Conservation (phyloP, 1,284 basidiomycete genomes). For the Ceratobasidium papillatum region DNA sequence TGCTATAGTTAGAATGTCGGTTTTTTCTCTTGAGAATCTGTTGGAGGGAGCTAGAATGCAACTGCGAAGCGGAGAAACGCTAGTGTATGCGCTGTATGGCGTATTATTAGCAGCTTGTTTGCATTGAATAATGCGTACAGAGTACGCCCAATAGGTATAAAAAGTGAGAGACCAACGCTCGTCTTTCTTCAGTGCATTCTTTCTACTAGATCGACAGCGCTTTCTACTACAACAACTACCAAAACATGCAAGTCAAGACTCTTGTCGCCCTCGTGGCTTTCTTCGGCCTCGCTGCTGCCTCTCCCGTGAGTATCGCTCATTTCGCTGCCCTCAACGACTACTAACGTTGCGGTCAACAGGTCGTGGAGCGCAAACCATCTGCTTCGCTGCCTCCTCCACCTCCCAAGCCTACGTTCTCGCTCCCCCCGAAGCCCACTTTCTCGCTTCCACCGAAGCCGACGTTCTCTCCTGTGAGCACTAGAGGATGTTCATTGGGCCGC, state of each 20-base stretch:
- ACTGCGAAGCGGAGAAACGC: background rate
- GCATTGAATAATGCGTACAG: background rate
- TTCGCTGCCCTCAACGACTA: background rate
- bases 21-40: slow-evolving; percentile 15
- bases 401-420: no score
- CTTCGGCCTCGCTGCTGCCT: slow-evolving; percentile 32
- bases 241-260: slow-evolving; percentile 37
- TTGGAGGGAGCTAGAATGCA: background rate
- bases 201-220: background rate
- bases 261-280: slow-evolving; percentile 16
- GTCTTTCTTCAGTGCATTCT: background rate
- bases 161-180: background rate
- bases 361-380: slow-evolving; percentile 18
- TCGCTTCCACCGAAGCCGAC: no score
- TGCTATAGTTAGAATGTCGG: slow-evolving; percentile 9
- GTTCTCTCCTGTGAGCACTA: background rate
- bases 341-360: background rate
- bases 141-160: background rate
- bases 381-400: background rate
- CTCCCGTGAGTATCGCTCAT: slow-evolving; percentile 2
- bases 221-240: background rate
- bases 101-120: background rate
- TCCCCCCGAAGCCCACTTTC: no score
- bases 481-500: no score
- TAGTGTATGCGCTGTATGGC: background rate